Base-by-base conservation (phyloP, 1,139 yeast genomes). In the Geotrichum fermentans region DNA sequence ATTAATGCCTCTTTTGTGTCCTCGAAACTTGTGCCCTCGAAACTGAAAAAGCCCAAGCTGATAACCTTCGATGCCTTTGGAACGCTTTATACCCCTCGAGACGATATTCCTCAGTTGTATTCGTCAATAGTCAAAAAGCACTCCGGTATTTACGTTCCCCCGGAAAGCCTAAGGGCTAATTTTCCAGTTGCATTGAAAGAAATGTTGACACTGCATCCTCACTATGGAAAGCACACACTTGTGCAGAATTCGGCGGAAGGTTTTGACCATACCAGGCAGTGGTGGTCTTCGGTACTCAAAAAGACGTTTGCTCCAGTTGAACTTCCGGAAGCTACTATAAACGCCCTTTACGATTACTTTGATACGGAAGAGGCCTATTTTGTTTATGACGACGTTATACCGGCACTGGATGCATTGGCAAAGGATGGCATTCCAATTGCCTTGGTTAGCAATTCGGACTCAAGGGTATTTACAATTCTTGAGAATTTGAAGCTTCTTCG, bases 31-130 rank as follows among this genome's bases (percentile, higher is more conserved):
- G n/a, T n/a, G n/a, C n/a, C n/a, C n/a, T n/a, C n/a, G n/a, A n/a
- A n/a, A n/a, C n/a, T n/a, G n/a, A n/a, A n/a, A n/a, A n/a, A n/a
- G 33, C 63, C 63, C 7, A 36, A 49, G 16, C 38, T 61, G 36
- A 50, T 60, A 13, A 59, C 64, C 2, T 62, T 62, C 47, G 66
- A 62, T 46, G 65, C 61, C 20, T 62, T 61, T 51, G 65, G 62
- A 1, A 62, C 66, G 2, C 45, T 62, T 4, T 61, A 58, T 42
- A 49, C 52, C 1, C 64, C 64, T 7, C 37, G 37, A 13, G 56
- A 55, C 2, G 41, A 57, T 1, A 61, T 60, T 1, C 54, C 56
- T n/a, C 39, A 51, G 11, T 61, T 58, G 35, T 62, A 62, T 40
- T 44, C 49, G 16, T 52, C 51, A 7, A 49, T 52, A 4, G 60